Conservation (phyloP, 2,329 filamentous ascomycete genomes). For the Penicillium thymicola region DNA sequence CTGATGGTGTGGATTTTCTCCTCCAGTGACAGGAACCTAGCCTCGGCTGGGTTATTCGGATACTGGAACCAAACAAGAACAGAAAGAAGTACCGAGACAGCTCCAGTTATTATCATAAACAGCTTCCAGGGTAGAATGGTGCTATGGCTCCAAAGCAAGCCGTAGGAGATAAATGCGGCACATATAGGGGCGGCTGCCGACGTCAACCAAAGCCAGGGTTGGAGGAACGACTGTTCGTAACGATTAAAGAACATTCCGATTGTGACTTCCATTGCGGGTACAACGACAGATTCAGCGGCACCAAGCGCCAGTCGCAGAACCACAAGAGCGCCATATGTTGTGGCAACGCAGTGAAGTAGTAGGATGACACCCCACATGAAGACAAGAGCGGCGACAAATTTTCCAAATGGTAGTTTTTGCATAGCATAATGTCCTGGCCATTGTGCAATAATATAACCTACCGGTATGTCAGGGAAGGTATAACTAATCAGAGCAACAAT, state of each 20-base stretch:
- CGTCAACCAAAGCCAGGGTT: conserved; percentile 50
- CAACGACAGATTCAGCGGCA: conserved; percentile 36
- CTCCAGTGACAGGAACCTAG: conserved; percentile 11
- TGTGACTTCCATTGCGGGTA: conserved; percentile 44
- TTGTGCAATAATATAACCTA: conserved; percentile 39
- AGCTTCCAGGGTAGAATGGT: conserved; percentile 6
- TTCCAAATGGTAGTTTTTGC: conserved; percentile 40
- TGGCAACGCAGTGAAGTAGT: conserved; percentile 39
- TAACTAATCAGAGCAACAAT: too few species aligned
- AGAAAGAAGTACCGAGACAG: conserved; percentile 33
- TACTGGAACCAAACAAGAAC: conserved; percentile 17
- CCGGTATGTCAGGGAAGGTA: background rate
- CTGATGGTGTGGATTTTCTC: conserved; percentile 15
- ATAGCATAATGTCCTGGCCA: conserved; percentile 43
- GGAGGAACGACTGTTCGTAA: conserved; percentile 47
- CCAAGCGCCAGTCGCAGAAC: conserved; percentile 39
- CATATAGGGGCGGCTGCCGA: conserved; percentile 31
- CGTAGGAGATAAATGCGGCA: conserved; percentile 42
- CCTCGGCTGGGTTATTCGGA: conserved; percentile 15
- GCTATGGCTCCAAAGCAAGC: conserved; percentile 36
- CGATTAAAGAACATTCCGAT: conserved; percentile 46
- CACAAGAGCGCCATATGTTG: conserved; percentile 35
- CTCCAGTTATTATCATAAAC: conserved; percentile 40
- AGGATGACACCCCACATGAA: conserved; percentile 39
- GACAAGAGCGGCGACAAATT: conserved; percentile 29